These are phyloP conservation scores for Phycomyces nitens DNA, from an alignment of 192 early-diverging fungal genomes.

Conservation along the genomic window DNA sequence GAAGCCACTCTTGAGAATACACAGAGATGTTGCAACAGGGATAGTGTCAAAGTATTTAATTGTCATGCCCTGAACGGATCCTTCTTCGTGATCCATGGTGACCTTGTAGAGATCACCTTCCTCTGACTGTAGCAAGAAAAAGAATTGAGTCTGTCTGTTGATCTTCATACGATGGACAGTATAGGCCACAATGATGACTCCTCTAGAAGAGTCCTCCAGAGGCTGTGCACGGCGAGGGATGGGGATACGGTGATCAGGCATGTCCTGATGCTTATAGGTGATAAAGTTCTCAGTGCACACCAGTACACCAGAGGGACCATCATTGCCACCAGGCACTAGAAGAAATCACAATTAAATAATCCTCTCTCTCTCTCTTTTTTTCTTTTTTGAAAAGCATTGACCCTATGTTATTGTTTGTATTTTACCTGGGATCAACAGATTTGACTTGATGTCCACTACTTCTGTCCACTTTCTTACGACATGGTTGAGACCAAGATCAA, in stretches of 20 bases:
- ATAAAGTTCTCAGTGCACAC: conserved; percentile 92
- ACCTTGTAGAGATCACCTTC: conserved; percentile 93
- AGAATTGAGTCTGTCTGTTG: conserved; percentile 64
- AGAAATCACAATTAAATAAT: not conserved
- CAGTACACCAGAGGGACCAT: conserved; percentile 96
- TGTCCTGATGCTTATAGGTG: conserved; percentile 78
- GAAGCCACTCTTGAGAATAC: conserved; percentile 90
- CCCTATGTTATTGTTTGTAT: not conserved
- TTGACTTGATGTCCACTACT: conserved; percentile 67
- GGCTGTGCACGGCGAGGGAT: conserved; percentile 79
- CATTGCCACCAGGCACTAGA: conserved; percentile 76
- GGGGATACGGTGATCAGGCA: conserved; percentile 59
- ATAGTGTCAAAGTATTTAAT: conserved; percentile 97
- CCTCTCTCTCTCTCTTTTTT: not conserved
- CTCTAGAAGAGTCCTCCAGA: conserved; percentile 61
- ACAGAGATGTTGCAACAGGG: conserved; percentile 71
- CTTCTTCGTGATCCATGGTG: conserved; percentile 73
- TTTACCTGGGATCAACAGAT: conserved; percentile 76
- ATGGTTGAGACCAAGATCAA: conserved; percentile 98
- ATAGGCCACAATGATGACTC: conserved; percentile 72
- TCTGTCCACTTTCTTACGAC: conserved; percentile 96
- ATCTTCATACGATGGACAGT: conserved; percentile 92
- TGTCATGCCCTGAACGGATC: conserved; percentile 62
- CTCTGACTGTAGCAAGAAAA: conserved; percentile 88
- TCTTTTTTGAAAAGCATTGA: not conserved